Base-by-base conservation (phyloP, 78 protist species). In the Dictyostelium citrinum region DNA sequence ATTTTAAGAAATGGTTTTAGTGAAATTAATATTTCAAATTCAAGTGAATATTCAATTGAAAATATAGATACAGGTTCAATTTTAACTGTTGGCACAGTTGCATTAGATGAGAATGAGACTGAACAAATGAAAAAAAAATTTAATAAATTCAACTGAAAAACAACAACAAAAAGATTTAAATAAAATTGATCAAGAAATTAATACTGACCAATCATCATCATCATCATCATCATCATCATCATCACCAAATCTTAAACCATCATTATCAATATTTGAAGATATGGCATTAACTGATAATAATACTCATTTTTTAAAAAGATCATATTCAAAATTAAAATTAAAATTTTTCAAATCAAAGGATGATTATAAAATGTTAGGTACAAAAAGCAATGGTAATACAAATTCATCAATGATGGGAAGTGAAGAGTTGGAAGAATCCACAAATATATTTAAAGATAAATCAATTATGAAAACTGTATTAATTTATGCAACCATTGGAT, bases 381-480 rank as follows among this genome's bases (percentile, higher is more conserved):
- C n/a, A 55, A 20, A 58, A 22, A 43, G 67, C 22, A 58, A 10
- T 64, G 12, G 5, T 61, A 61, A 61, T 68, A 27, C 74, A 67
- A 67, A 27, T 11, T n/a, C 22, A 14, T 22, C 37, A 14, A 29
- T n/a, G 24, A 0, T 2, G 3, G 41, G 41, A 37, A 1, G 43
- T 39, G 43, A 39, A 27, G 39, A 27, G 1, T 27, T 27, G 35
- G 35, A 55, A 20, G 64, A 55, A 55, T 55, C 64, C 5, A 55
- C 27, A 55, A 55, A 55, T 55, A 37, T 88, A 14, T 88, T 88
- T 58, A 77, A 64, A 31, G 60, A 88, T 43, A 88, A 88, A 64
- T 27, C 39, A 60, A 88, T 88, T 37, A 12, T 88, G 46, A 45
- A 24, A 45, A 68, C 93, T 14, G 29, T 80, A 1, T 31, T 61